A percentile compares a stretch with the other conserved stretches of the same genome.
Conservation (phyloP, 352 stramenopile species). For the Phytophthora melonis region DNA sequence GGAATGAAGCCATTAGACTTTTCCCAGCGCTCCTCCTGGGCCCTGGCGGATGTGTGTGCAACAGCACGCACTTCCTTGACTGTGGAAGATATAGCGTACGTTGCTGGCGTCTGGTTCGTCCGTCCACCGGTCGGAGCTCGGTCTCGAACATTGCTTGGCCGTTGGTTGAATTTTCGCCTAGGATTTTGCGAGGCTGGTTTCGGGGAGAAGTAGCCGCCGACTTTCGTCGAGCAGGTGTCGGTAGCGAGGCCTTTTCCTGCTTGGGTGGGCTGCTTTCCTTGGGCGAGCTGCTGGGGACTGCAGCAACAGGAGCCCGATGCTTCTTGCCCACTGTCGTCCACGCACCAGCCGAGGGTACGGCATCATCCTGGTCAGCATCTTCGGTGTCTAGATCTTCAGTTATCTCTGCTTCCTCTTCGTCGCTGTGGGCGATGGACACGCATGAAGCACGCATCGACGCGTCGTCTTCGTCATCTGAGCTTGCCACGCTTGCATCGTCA, state of each 20-base stretch:
- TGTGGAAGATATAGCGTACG: not conserved
- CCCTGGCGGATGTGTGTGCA: constrained; percentile 9
- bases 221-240: constrained; percentile 12
- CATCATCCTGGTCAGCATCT: constrained; percentile 4
- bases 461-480: constrained; percentile 38
- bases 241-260: constrained; percentile 14
- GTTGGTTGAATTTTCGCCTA: constrained; percentile 27
- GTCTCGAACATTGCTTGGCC: constrained; percentile 11
- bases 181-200: constrained; percentile 17
- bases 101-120: not conserved
- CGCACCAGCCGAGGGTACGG: constrained; percentile 36
- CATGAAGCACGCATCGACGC: constrained; percentile 12
- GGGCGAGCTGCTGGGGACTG: constrained; percentile 8
- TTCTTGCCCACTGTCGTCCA: constrained; percentile 86
- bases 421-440: constrained; percentile 20
- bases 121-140: constrained; percentile 9
- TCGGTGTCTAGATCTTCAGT: constrained; percentile 1
- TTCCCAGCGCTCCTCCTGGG: constrained; percentile 27
- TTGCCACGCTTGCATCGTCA: constrained; percentile 25
- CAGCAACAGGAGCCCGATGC: constrained; percentile 41
- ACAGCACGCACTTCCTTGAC: constrained; percentile 3
- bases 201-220: constrained; percentile 8
- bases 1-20: constrained; percentile 20
- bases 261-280: constrained; percentile 15
- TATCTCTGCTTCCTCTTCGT: constrained; percentile 23